These are phyloP conservation scores for Jacaranda copaia DNA, from an alignment of 257 asterid species.

Conservation along the genomic window DNA sequence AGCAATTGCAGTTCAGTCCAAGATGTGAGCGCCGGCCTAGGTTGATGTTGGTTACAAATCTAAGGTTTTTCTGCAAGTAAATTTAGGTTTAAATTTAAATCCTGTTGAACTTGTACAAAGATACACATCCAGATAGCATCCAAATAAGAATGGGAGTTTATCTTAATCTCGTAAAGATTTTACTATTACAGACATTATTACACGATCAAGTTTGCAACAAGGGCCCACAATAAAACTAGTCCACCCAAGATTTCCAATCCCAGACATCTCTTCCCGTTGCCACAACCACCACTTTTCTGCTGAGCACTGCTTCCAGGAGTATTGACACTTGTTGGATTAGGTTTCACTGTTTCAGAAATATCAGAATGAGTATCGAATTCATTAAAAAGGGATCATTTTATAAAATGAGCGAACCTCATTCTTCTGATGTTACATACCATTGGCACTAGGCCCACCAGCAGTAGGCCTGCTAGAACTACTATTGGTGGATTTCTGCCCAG, in stretches of 20 bases:
- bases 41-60: too few species aligned
- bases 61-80: not conserved
- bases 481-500: conserved; percentile 40
- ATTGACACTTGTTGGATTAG: conserved; percentile 32
- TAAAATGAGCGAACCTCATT: not conserved
- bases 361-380: not conserved
- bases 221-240: conserved; percentile 22
- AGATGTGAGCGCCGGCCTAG: too few species aligned
- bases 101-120: not conserved
- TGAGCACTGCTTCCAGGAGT: conserved; percentile 36
- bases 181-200: not conserved
- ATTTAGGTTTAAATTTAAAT: not conserved
- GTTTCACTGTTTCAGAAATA: conserved; percentile 32
- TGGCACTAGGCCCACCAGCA: conserved; percentile 38
- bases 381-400: not conserved
- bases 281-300: conserved; percentile 38
- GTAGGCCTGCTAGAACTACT: conserved; percentile 36
- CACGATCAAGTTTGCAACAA: not conserved
- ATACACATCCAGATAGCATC: not conserved
- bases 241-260: conserved; percentile 37
- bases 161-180: not conserved
- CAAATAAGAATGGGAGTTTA: not conserved
- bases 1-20: too few species aligned
- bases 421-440: conserved; percentile 33
- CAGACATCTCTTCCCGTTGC: conserved; percentile 32